Conservation (phyloP, 345 rosid species). For the Hibiscus trionum region DNA sequence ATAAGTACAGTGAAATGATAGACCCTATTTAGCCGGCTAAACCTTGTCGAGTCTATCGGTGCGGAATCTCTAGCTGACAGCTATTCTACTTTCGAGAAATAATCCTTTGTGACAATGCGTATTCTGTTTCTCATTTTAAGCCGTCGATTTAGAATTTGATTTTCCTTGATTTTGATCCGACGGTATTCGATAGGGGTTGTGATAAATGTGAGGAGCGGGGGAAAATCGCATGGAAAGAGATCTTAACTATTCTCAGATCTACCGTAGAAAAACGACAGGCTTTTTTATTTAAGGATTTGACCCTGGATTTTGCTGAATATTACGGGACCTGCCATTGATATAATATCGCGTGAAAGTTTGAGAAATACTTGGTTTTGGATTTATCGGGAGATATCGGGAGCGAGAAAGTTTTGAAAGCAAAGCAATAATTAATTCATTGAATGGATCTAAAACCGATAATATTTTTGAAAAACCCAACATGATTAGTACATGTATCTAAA, state of each 20-base stretch:
- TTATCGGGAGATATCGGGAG: not conserved
- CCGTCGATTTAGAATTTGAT: constrained; percentile 7
- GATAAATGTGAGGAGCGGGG: not conserved
- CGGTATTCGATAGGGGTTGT: not conserved
- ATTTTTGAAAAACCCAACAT: not conserved
- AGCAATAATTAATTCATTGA: constrained; percentile 5
- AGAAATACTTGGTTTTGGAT: not conserved
- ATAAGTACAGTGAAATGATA: constrained; percentile 15
- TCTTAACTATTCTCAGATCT: constrained; percentile 19
- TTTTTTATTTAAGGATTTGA: constrained; percentile 16
- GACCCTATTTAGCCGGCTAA: constrained; percentile 63
- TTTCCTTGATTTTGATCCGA: not conserved
- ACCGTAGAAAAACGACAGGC: constrained; percentile 30
- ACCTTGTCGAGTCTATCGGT: constrained; percentile 35
- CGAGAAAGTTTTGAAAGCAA: not conserved
- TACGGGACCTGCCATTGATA: constrained; percentile 32
- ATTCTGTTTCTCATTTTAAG: accelerated
- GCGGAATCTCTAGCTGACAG: constrained; percentile 65
- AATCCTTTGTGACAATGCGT: constrained; percentile 2
- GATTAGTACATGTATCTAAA: not conserved
- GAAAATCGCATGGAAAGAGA: constrained; percentile 11
- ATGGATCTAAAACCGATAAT: not conserved
- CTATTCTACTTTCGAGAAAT: constrained; percentile 23
- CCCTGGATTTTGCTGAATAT: constrained; percentile 29
- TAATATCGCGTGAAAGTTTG: not conserved